phyloP scores from a whole-genome alignment of 1,284 basidiomycete species.

The Ustanciosporium gigantosporum region DNA sequence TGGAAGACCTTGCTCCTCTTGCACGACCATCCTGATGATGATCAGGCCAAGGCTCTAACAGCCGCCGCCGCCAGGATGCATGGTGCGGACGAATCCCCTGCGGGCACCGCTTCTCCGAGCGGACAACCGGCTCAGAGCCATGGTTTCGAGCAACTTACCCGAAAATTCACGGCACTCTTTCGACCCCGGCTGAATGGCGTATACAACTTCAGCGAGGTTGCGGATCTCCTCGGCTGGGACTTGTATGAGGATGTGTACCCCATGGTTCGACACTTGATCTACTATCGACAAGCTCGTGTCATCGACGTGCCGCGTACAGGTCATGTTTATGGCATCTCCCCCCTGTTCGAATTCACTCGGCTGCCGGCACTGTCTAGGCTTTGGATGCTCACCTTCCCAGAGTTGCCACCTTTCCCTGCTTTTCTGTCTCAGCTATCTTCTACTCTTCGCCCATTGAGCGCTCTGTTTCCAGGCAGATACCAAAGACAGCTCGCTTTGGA shows the following conservation, averaged over 20 bases:
- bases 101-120: slow-evolving; percentile 1
- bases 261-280: slow-evolving; percentile 83
- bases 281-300: slow-evolving; percentile 83
- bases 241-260: slow-evolving; percentile 83
- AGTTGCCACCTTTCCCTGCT: slow-evolving; percentile 69
- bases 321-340: slow-evolving; percentile 73
- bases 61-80: background rate
- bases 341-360: slow-evolving; percentile 62
- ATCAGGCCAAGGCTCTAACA: background rate
- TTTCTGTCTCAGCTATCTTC: slow-evolving; percentile 45
- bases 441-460: slow-evolving; percentile 22
- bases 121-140: slow-evolving; percentile 9
- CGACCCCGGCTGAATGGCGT: slow-evolving; percentile 16
- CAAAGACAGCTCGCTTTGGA: slow-evolving; percentile 70
- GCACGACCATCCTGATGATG: slow-evolving; percentile 45
- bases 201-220: slow-evolving; percentile 79
- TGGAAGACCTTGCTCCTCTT: slow-evolving; percentile 88
- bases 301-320: slow-evolving; percentile 83
- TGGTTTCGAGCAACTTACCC: slow-evolving; percentile 43
- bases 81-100: slow-evolving; percentile 8
- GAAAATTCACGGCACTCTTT: slow-evolving; percentile 32
- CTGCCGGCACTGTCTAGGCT: slow-evolving; percentile 69
- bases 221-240: slow-evolving; percentile 80
- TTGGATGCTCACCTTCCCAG: slow-evolving; percentile 73
- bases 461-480: slow-evolving; percentile 32